Percentiles rank a stretch among this genome's conserved stretches.
Conservation (phyloP, 1,139 yeast genomes). For the Saccharomycopsis crataegensis region DNA sequence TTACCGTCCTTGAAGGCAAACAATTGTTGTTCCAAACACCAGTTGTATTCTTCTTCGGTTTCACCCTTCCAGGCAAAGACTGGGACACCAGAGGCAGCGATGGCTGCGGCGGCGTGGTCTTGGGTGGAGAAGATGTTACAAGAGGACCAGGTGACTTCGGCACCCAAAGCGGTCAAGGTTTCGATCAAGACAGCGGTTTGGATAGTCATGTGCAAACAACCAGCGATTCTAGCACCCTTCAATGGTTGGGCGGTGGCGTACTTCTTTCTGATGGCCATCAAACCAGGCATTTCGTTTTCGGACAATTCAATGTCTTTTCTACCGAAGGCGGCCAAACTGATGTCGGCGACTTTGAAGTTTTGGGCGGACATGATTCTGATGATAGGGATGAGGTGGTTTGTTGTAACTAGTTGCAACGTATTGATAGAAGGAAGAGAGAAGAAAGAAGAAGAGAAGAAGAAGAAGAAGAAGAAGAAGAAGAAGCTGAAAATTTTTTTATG, state of each 20-base stretch:
- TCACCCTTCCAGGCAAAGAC: slow-evolving; percentile 99
- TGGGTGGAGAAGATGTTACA: slow-evolving; percentile 99
- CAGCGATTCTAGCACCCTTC: slow-evolving; percentile 98
- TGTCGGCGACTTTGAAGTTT: slow-evolving; percentile 95
- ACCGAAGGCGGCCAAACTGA: slow-evolving; percentile 98
- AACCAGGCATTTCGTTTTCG: slow-evolving; percentile 99
- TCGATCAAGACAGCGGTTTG: slow-evolving; percentile 99
- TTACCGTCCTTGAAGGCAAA: slow-evolving; percentile 95
- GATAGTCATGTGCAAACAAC: slow-evolving; percentile 99
- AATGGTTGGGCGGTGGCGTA: slow-evolving; percentile 92
- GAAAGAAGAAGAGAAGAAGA: not conserved
- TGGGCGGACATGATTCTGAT: slow-evolving; percentile 41
- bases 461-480: not conserved
- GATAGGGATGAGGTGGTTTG: not conserved
- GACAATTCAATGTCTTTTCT: slow-evolving; percentile 99
- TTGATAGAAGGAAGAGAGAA: not conserved
- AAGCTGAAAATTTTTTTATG: too few species aligned
- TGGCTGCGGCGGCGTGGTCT: slow-evolving; percentile 99
- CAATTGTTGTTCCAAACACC: slow-evolving; percentile 99
- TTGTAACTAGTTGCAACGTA: not conserved
- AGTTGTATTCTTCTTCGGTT: slow-evolving; percentile 98
- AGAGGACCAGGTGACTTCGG: slow-evolving; percentile 99
- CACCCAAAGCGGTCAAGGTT: slow-evolving; percentile 96
- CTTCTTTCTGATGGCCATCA: slow-evolving; percentile 93
- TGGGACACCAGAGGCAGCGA: slow-evolving; percentile 99